Percentiles rank a stretch among this genome's conserved stretches.
These are phyloP conservation scores for Hordeum marinum DNA, from an alignment of 176 grass and related monocot species.

Conservation along the genomic window DNA sequence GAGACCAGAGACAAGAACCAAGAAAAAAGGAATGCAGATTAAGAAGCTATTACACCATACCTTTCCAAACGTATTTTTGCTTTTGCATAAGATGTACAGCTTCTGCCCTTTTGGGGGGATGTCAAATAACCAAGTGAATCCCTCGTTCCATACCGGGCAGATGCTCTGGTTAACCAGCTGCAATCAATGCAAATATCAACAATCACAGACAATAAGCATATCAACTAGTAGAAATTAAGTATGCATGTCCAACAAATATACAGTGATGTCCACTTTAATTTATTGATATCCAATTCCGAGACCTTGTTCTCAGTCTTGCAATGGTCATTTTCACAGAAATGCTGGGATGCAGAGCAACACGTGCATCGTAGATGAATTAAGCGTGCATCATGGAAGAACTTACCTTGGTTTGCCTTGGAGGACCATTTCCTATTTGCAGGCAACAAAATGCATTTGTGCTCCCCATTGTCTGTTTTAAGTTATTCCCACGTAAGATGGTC, in stretches of 20 bases:
- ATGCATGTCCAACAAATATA: background rate
- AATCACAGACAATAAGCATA: background rate
- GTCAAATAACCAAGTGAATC: conserved; percentile 96
- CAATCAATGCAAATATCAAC: conserved; percentile 15
- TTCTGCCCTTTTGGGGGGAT: conserved; percentile 97
- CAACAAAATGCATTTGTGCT: conserved; percentile 95
- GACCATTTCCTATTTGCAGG: conserved; percentile 92
- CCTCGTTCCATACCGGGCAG: conserved; percentile 89
- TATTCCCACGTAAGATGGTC: conserved; percentile 87
- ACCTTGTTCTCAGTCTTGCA: background rate
- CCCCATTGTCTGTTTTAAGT: conserved; percentile 95
- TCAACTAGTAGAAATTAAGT: background rate
- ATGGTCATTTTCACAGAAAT: conserved; percentile 10
- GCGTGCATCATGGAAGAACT: background rate
- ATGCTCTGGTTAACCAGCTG: conserved; percentile 83
- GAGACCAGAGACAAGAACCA: background rate
- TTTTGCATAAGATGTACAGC: conserved; percentile 95
- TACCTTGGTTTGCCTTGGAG: conserved; percentile 91
- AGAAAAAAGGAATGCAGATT: background rate
- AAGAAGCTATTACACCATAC: conserved; percentile 9
- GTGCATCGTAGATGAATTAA: background rate
- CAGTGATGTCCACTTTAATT: background rate
- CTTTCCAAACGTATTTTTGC: conserved; percentile 99
- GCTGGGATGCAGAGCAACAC: background rate
- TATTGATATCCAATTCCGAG: background rate